Conservation (phyloP, 768 basidiomycete genomes). For the Amanita exitialis region DNA sequence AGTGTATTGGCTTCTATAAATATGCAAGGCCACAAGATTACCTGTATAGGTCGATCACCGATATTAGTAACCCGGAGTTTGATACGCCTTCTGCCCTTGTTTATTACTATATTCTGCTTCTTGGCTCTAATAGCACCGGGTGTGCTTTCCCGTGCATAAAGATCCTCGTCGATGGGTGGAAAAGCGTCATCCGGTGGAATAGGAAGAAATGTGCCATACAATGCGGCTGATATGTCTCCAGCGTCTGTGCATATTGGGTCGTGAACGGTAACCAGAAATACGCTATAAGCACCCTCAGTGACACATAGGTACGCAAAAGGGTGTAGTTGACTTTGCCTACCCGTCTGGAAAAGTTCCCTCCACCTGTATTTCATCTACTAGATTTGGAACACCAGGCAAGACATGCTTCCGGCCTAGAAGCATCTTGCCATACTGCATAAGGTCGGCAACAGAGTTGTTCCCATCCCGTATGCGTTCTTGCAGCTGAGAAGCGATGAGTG, state of each 20-base stretch:
- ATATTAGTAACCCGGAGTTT: conserved; percentile 75
- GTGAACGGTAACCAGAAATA: conserved; percentile 96
- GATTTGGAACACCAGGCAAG: conserved; percentile 63
- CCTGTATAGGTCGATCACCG: conserved; percentile 91
- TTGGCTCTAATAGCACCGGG: conserved; percentile 73
- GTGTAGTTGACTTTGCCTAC: conserved; percentile 27
- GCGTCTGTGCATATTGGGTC: conserved; percentile 84
- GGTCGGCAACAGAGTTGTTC: conserved; percentile 65
- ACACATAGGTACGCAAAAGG: conserved; percentile 1
- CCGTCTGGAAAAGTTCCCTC: conserved; percentile 89
- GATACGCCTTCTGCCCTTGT: conserved; percentile 61
- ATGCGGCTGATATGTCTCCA: conserved; percentile 70
- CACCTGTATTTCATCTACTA: conserved; percentile 84
- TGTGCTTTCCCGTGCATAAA: conserved; percentile 40
- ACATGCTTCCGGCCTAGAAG: conserved; percentile 87
- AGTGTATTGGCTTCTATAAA: conserved; percentile 5
- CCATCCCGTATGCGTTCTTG: conserved; percentile 96
- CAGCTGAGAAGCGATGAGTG: conserved; percentile 84
- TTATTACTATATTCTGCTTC: conserved; percentile 62
- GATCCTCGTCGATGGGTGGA: conserved; percentile 37
- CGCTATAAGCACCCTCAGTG: conserved; percentile 25
- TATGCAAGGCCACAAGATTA: conserved; percentile 16
- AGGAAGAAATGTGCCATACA: conserved; percentile 94
- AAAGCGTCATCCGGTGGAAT: conserved; percentile 60
- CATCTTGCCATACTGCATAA: conserved; percentile 92